Conservation (phyloP, 352 stramenopile genomes). For the Pythium aristosporum region DNA sequence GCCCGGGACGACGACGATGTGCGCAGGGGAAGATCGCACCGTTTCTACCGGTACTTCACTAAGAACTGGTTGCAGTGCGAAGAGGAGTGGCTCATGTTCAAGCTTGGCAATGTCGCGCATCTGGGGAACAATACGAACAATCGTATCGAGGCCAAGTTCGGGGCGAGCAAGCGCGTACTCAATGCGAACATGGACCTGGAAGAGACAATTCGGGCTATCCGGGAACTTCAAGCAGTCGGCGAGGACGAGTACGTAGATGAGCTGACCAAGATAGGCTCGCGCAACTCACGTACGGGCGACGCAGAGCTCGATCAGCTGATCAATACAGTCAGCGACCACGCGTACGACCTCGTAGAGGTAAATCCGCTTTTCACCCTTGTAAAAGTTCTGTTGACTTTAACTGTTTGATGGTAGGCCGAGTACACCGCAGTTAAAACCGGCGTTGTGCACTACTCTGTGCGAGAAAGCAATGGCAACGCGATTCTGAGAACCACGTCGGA, state of each 20-base stretch:
- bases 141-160: conserved; percentile 9
- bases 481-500: neutral
- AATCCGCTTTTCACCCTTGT: neutral
- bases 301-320: conserved; percentile 14
- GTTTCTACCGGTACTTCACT: conserved; percentile 1
- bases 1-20: conserved; percentile 4
- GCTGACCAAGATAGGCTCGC: conserved; percentile 20
- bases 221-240: conserved; percentile 20
- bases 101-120: neutral
- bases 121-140: conserved; percentile 11
- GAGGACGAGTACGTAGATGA: conserved; percentile 21
- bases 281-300: conserved; percentile 14
- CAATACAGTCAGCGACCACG: conserved; percentile 29
- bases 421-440: conserved; percentile 2
- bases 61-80: neutral
- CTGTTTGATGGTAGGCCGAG: neutral
- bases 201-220: conserved; percentile 24
- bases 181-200: conserved; percentile 20
- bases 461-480: neutral
- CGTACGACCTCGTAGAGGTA: conserved; percentile 22
- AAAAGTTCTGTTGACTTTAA: neutral
- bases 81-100: conserved; percentile 4
- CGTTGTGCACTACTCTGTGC: neutral
- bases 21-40: neutral
- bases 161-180: neutral